Base-by-base conservation (phyloP, 495 filamentous ascomycete species). In the Extremus antarcticus region DNA sequence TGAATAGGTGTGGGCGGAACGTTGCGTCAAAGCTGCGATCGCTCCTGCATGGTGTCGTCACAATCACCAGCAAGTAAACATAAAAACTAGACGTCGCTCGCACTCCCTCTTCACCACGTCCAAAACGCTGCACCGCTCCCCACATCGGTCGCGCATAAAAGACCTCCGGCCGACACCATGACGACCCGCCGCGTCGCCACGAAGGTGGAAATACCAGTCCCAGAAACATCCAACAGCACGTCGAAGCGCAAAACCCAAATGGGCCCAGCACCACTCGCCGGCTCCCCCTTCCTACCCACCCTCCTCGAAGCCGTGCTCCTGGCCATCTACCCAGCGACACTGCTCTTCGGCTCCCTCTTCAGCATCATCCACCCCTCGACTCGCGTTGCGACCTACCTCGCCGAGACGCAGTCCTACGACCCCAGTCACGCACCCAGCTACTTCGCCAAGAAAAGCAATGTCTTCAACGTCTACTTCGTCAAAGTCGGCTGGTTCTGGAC, bases 401-500 rank as follows among this genome's bases (percentile, higher is more conserved):
- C 73, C 3, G 19, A 60, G 25, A 69, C 70, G 25, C 80, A 83
- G 53, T 74, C 85, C 15, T 78, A 87, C 68, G 72, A 74, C 25
- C 70, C 76, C 20, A 67, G 67, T 17, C 67, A 76, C 39, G 80
- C 85, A 55, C 84, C 88, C 43, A 86, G 83, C 63, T 96, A 95
- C 76, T 98, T 96, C 69, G 90, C 90, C 38, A 81, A 83, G 40
- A 98, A 97, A 65, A 73, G 80, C 61, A 98, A 98, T 72, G 53
- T 96, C 55, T 83, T 95, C 76, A 98, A 98, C 68, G 56, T 82
- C 45, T 76, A 87, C 58, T 97, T 98, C 58, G 92, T 98, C 59
- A 98, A 98, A 74, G 76, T 85, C 47, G 92, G 89, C 47, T 98
- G 92, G 92, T 74, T 84, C 29, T 98, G 92, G 92, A 80, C 86